Percentiles rank a stretch among this genome's conserved stretches.
phyloP scores from a whole-genome alignment of 106 monocot species.

The Phalaenopsis aphrodite region DNA sequence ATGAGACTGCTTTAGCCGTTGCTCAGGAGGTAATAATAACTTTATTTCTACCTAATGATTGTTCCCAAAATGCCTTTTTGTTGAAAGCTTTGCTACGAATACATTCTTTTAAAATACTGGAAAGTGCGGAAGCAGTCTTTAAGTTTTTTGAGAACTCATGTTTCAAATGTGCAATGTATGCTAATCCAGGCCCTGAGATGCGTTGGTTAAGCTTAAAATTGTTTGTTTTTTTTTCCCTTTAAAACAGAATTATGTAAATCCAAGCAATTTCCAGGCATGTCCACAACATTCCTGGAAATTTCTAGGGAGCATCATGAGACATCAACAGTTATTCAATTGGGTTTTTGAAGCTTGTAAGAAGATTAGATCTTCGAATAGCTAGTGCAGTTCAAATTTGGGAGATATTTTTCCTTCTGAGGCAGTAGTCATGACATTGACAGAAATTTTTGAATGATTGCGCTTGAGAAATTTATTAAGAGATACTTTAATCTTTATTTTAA shows the following conservation, averaged over 20 bases:
- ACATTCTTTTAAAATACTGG: neutral
- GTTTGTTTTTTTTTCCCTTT: neutral
- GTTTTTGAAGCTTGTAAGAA: no score
- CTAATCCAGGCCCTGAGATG: neutral
- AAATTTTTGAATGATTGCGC: neutral
- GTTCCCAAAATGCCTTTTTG: neutral
- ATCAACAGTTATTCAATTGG: neutral
- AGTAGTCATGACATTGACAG: neutral
- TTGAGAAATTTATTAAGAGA: neutral
- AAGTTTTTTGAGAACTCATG: neutral
- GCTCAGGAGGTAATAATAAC: conserved; percentile 74
- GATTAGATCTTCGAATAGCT: no score
- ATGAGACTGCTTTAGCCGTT: conserved; percentile 83
- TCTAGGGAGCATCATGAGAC: neutral
- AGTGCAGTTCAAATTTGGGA: neutral
- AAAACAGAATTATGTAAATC: neutral
- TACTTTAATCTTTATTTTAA: neutral
- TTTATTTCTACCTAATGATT: neutral
- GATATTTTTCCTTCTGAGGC: neutral
- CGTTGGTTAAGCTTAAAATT: neutral
- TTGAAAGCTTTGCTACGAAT: neutral
- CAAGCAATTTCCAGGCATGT: neutral
- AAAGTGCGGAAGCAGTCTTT: neutral
- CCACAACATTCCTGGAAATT: neutral
- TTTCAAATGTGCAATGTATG: neutral